A percentile compares a stretch with the other conserved stretches of the same genome.
Conservation (phyloP, 2,329 filamentous ascomycete species). For the Microsporum ferrugineum region DNA sequence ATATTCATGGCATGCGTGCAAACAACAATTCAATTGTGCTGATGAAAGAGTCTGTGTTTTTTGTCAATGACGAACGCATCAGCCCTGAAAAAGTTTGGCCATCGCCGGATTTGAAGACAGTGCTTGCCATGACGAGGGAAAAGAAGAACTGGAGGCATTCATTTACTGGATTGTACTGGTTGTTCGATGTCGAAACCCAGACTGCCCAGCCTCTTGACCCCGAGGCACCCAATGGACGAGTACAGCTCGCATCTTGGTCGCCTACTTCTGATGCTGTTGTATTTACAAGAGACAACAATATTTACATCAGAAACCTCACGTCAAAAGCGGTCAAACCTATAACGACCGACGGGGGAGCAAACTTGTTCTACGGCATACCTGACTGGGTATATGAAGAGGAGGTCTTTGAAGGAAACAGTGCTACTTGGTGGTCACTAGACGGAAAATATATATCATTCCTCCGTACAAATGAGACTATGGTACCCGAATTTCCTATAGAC, state of each 20-base stretch:
- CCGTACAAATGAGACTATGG: conserved; percentile 81
- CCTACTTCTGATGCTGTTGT: conserved; percentile 74
- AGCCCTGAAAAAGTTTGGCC: conserved; percentile 56
- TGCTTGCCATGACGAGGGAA: conserved; percentile 63
- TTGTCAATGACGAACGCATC: conserved; percentile 45
- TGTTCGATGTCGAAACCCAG: conserved; percentile 79
- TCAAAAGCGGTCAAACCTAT: conserved; percentile 55
- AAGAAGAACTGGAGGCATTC: conserved; percentile 84
- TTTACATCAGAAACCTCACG: conserved; percentile 63
- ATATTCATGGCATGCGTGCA: conserved; percentile 33
- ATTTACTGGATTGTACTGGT: conserved; percentile 74
- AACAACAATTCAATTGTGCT: conserved; percentile 44
- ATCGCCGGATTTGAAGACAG: conserved; percentile 72
- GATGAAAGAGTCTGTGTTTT: conserved; percentile 59
- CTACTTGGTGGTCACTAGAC: conserved; percentile 91
- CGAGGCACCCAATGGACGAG: conserved; percentile 47
- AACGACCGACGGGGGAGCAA: conserved; percentile 72
- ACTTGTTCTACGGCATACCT: conserved; percentile 90
- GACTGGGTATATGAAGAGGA: conserved; percentile 96
- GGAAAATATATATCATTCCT: conserved; percentile 85
- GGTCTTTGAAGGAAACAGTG: conserved; percentile 66
- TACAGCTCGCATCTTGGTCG: conserved; percentile 85
- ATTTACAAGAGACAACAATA: conserved; percentile 84
- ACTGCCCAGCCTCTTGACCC: conserved; percentile 66
- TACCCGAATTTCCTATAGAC: conserved; percentile 84